These are phyloP conservation scores for Globisporangium recalcitrans DNA, from an alignment of 352 stramenopile genomes.

Conservation along the genomic window DNA sequence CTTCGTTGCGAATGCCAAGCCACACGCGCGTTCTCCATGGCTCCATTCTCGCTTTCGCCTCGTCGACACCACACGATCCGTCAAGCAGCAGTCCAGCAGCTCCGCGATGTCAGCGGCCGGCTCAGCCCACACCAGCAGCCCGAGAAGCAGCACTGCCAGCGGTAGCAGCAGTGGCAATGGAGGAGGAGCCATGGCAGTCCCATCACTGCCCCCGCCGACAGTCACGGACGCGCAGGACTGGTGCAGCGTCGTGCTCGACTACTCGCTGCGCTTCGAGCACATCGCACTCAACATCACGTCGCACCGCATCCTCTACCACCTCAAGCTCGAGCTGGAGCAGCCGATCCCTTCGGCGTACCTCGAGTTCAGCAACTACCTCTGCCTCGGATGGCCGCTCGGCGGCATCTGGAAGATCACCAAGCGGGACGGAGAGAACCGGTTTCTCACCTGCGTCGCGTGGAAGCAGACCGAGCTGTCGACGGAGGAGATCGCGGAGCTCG, in stretches of 20 bases:
- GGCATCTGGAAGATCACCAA: slow-evolving; percentile 50
- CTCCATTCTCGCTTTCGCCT: background rate
- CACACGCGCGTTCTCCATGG: background rate
- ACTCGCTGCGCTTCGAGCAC: slow-evolving; percentile 40
- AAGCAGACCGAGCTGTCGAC: slow-evolving; percentile 40
- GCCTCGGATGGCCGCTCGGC: slow-evolving; percentile 40
- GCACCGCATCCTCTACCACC: slow-evolving; percentile 41
- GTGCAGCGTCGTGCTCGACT: slow-evolving; percentile 35
- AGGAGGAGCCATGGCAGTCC: background rate
- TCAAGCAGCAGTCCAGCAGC: background rate
- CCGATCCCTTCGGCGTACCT: slow-evolving; percentile 30
- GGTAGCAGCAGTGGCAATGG: background rate
- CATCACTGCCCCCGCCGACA: background rate
- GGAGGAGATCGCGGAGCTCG: slow-evolving; percentile 33
- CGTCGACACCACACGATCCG: background rate
- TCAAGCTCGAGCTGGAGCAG: slow-evolving; percentile 34
- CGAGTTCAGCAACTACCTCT: slow-evolving; percentile 35
- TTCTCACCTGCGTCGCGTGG: slow-evolving; percentile 40
- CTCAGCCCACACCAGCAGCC: background rate
- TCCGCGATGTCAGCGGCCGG: background rate
- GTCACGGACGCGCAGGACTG: slow-evolving; percentile 32
- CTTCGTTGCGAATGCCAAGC: too few relatives aligned
- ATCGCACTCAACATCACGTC: slow-evolving; percentile 40
- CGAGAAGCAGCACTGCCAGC: background rate
- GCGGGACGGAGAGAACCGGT: slow-evolving; percentile 23